Evolutionary conservation across 2,329 filamentous ascomycete species (phyloP).

Genomic region (Hypoxylon sp.): DNA sequence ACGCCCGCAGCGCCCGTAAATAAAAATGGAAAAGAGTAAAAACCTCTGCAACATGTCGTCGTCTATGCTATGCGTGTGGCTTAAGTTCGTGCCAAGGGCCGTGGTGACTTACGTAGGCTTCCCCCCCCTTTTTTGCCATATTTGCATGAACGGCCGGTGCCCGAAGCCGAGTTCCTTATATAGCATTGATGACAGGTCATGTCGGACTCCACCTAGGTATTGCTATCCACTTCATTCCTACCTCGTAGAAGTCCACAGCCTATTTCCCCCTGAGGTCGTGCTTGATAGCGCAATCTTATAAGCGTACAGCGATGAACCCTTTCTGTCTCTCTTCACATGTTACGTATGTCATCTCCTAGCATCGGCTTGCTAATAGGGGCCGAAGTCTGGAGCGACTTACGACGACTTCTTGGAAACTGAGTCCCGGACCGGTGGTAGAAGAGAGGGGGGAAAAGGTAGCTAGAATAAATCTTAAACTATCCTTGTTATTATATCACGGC

Average conservation of each 20-base stretch:
- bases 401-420: too few relatives aligned
- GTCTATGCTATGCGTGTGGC: slow-evolving; percentile 2
- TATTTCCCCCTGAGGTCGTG: too few relatives aligned
- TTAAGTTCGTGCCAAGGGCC: neutral
- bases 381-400: too few relatives aligned
- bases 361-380: too few relatives aligned
- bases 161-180: neutral
- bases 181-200: neutral
- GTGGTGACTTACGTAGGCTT: neutral
- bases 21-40: slow-evolving; percentile 36
- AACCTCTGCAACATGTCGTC: slow-evolving; percentile 25
- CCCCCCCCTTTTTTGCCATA: neutral
- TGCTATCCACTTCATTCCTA: slow-evolving; percentile 7
- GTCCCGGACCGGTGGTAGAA: too few relatives aligned
- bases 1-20: slow-evolving; percentile 34
- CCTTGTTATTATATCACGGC: neutral
- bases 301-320: too few relatives aligned
- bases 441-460: too few relatives aligned
- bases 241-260: too few relatives aligned
- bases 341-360: too few relatives aligned
- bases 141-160: neutral
- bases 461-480: neutral
- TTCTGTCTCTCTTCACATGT: too few relatives aligned
- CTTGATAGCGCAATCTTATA: too few relatives aligned
- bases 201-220: slow-evolving; percentile 5